These are phyloP conservation scores for Podospora tetraspora DNA, from an alignment of 495 filamentous ascomycete genomes.

Conservation along the genomic window DNA sequence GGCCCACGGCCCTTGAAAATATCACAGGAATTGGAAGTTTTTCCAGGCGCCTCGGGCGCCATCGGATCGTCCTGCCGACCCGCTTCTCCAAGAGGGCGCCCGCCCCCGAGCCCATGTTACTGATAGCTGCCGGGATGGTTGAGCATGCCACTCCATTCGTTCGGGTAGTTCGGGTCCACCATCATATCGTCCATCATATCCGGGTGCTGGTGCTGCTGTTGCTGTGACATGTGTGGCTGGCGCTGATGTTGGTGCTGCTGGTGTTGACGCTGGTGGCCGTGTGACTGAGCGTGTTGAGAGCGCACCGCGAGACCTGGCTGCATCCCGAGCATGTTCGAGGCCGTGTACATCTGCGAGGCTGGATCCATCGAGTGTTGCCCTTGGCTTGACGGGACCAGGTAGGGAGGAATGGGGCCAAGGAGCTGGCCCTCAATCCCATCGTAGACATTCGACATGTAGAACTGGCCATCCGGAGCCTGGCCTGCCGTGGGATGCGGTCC, in stretches of 20 bases:
- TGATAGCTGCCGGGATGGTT: conserved; percentile 13
- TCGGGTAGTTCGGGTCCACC: conserved; percentile 26
- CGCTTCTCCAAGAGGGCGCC: not conserved
- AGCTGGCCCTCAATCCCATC: conserved; percentile 47
- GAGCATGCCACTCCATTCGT: conserved; percentile 29
- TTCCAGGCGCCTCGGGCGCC: not conserved
- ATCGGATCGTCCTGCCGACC: not conserved
- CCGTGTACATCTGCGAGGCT: conserved; percentile 34
- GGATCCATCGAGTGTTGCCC: conserved; percentile 36
- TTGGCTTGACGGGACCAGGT: conserved; percentile 35
- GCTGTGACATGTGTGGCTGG: conserved; percentile 21
- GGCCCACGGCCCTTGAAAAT: not conserved
- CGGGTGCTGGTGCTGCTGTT: conserved; percentile 9
- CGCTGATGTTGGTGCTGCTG: conserved; percentile 26
- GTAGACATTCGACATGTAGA: conserved; percentile 40
- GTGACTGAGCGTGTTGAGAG: conserved; percentile 14
- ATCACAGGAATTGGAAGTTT: not conserved
- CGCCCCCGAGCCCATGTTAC: not conserved
- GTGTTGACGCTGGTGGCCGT: conserved; percentile 10
- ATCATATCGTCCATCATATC: conserved; percentile 40
- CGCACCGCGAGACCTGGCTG: conserved; percentile 17
- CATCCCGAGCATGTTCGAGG: conserved; percentile 19
- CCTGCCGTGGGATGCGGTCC: conserved; percentile 16
- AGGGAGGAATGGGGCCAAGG: conserved; percentile 42
- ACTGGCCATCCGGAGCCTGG: conserved; percentile 29